Evolutionary conservation across 2,329 filamentous ascomycete genomes (phyloP).

Genomic region (Fusarium sp.): DNA sequence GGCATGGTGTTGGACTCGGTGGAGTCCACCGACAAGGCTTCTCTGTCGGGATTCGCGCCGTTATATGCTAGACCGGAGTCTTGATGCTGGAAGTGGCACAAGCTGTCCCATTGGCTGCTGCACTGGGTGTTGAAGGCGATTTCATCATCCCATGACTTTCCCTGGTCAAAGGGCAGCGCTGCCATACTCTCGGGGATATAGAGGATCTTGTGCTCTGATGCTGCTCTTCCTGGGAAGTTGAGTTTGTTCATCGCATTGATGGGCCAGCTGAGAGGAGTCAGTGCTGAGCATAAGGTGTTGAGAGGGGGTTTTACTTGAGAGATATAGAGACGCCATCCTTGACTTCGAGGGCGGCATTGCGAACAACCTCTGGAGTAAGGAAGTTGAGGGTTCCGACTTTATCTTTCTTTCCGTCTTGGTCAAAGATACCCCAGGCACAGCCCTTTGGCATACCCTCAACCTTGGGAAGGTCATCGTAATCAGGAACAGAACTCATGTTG

Average conservation of each 20-base stretch:
- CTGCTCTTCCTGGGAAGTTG: constrained; percentile 28
- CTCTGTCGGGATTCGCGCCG: constrained; percentile 56
- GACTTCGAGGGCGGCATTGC: constrained; percentile 44
- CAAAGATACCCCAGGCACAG: constrained; percentile 66
- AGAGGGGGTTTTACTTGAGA: constrained; percentile 58
- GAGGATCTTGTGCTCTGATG: constrained; percentile 53
- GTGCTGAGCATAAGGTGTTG: fast-evolving
- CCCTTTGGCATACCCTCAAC: constrained; percentile 61
- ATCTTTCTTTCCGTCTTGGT: constrained; percentile 61
- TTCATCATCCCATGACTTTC: constrained; percentile 60
- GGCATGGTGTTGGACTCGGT: constrained; percentile 48
- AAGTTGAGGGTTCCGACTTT: constrained; percentile 66
- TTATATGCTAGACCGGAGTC: constrained; percentile 64
- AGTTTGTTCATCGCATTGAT: constrained; percentile 49
- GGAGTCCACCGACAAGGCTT: constrained; percentile 47
- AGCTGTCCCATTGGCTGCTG: constrained; percentile 69
- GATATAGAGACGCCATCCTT: constrained; percentile 63
- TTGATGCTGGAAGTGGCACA: constrained; percentile 60
- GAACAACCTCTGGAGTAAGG: constrained; percentile 60
- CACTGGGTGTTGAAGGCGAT: constrained; percentile 68
- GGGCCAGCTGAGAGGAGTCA: constrained; percentile 24
- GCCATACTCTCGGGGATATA: constrained; percentile 48
- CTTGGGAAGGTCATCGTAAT: constrained; percentile 32
- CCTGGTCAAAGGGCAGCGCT: constrained; percentile 30
- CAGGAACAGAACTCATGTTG: constrained; percentile 15